Conservation (phyloP, 768 basidiomycete species). For the Gelatoporia subvermispora region DNA sequence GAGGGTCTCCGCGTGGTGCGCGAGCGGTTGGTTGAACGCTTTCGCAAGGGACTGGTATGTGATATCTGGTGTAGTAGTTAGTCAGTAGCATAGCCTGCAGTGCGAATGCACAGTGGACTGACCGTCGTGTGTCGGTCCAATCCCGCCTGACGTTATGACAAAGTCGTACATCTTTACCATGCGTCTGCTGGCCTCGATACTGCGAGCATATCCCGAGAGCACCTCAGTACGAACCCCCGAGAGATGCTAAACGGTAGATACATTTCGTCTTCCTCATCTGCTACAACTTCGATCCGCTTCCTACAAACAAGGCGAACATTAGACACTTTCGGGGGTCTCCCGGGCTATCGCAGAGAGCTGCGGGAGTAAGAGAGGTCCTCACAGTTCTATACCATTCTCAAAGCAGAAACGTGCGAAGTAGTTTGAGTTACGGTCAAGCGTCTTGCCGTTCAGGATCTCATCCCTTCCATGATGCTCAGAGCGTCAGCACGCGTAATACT, state of each 20-base stretch:
- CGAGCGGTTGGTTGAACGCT: slow-evolving; percentile 70
- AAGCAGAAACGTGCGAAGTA: slow-evolving; percentile 88
- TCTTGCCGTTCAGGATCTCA: slow-evolving; percentile 92
- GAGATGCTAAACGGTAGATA: slow-evolving; percentile 29
- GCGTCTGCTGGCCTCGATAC: slow-evolving; percentile 78
- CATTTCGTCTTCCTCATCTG: slow-evolving; percentile 91
- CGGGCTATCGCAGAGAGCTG: background rate
- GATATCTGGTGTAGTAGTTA: slow-evolving; percentile 58
- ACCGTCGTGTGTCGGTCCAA: slow-evolving; percentile 91
- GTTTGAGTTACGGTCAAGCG: slow-evolving; percentile 77
- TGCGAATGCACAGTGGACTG: slow-evolving; percentile 12
- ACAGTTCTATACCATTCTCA: slow-evolving; percentile 81
- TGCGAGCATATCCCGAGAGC: slow-evolving; percentile 22
- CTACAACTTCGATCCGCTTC: slow-evolving; percentile 85
- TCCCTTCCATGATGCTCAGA: slow-evolving; percentile 53
- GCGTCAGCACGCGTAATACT: background rate
- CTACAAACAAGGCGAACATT: slow-evolving; percentile 33
- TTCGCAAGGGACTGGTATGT: slow-evolving; percentile 85
- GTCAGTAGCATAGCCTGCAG: background rate
- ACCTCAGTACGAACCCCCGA: background rate
- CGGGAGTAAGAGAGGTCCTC: slow-evolving; percentile 14
- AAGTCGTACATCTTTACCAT: slow-evolving; percentile 83
- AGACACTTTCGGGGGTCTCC: slow-evolving; percentile 14
- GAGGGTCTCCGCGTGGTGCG: slow-evolving; percentile 75
- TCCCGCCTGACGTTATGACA: slow-evolving; percentile 87